phyloP scores from a whole-genome alignment of 768 basidiomycete species.

The Termitomyces titanicus region DNA sequence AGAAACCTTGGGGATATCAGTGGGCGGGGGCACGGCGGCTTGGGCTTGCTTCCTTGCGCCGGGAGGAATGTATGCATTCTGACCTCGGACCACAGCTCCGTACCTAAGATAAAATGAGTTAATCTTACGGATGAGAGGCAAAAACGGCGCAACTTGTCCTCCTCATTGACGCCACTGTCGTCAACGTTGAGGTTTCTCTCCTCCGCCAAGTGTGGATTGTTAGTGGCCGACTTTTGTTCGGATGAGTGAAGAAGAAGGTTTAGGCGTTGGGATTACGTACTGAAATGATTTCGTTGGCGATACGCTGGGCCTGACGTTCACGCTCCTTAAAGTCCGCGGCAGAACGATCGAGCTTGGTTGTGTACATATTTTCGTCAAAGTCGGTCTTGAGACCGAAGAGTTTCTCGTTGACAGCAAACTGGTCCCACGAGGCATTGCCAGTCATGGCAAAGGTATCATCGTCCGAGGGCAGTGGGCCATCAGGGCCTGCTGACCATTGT shows the following conservation, averaged over 20 bases:
- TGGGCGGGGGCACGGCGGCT: constrained; percentile 24
- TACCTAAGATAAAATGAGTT: constrained; percentile 52
- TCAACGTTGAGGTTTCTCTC: constrained; percentile 70
- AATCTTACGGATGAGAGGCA: constrained; percentile 6
- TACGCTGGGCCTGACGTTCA: constrained; percentile 80
- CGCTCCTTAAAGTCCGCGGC: constrained; percentile 85
- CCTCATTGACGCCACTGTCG: constrained; percentile 82
- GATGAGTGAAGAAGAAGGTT: constrained; percentile 5
- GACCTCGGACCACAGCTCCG: constrained; percentile 84
- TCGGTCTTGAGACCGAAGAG: constrained; percentile 88
- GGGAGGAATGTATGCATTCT: constrained; percentile 93
- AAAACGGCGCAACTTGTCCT: constrained; percentile 76
- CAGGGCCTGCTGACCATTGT: constrained; percentile 61
- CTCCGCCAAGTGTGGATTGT: constrained; percentile 86
- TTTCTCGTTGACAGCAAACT: constrained; percentile 90
- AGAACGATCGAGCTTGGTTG: constrained; percentile 85
- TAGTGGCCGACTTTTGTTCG: constrained; percentile 47
- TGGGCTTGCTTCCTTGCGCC: constrained; percentile 61
- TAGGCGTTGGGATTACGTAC: constrained; percentile 40
- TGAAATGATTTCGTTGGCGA: constrained; percentile 89
- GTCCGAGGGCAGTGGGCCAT: constrained; percentile 42
- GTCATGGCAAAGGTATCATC: constrained; percentile 67
- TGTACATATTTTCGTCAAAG: constrained; percentile 93
- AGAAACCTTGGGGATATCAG: constrained; percentile 68
- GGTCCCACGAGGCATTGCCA: constrained; percentile 68